Conservation (phyloP, 2,329 filamentous ascomycete genomes). For the Colletotrichum chlorophyti region DNA sequence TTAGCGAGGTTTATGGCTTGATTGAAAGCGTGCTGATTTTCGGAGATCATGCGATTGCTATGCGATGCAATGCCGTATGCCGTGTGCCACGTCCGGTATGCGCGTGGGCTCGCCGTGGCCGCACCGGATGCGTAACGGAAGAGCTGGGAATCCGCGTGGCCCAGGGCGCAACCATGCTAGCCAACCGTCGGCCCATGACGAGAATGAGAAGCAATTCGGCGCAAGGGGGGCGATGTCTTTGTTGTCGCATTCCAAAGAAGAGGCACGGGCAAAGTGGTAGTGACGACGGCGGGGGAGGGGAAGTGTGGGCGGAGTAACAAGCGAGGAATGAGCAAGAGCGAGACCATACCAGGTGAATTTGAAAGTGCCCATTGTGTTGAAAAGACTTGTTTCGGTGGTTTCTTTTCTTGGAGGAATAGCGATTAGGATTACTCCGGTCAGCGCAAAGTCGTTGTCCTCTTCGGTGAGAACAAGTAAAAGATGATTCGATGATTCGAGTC, state of each 20-base stretch:
- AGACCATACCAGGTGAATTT: conserved; percentile 30
- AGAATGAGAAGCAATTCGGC: not conserved
- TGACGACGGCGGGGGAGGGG: not conserved
- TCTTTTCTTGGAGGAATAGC: not conserved
- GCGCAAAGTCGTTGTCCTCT: not conserved
- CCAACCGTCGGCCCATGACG: not conserved
- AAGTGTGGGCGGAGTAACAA: conserved; percentile 5
- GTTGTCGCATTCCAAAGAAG: conserved; percentile 12
- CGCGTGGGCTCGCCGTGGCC: conserved; percentile 1
- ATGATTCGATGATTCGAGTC: not conserved
- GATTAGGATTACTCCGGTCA: conserved; percentile 17
- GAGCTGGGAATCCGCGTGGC: conserved; percentile 13
- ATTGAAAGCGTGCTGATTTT: not conserved
- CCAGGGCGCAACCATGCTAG: conserved; percentile 13
- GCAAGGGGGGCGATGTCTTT: not conserved
- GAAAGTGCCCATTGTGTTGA: conserved; percentile 27
- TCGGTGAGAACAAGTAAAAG: not conserved
- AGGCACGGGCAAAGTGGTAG: not conserved
- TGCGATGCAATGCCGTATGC: conserved; percentile 8
- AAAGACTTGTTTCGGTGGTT: not conserved
- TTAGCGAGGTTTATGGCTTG: conserved; percentile 17
- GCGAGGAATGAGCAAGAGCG: too few species aligned
- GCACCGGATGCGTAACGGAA: not conserved
- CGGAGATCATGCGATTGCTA: too few species aligned
- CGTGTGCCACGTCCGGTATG: too few species aligned